Percentiles rank a stretch among this genome's conserved stretches.
phyloP scores from a whole-genome alignment of 1,284 basidiomycete species.

The Fistulina hepatica region DNA sequence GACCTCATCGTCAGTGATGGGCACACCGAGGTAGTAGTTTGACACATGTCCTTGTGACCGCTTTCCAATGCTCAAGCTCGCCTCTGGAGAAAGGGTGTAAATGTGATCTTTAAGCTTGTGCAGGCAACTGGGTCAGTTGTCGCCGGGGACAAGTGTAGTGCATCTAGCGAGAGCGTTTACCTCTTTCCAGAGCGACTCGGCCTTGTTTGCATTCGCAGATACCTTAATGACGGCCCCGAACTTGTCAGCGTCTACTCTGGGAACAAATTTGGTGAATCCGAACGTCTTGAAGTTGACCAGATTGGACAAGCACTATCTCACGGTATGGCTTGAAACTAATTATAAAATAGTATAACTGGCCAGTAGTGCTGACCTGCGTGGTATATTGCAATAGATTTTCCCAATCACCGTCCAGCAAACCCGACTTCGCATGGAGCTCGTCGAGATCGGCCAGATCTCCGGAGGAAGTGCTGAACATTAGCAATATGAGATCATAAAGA shows the following conservation, averaged over 20 bases:
- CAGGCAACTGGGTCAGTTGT: conserved; percentile 1
- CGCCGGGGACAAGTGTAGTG: neutral
- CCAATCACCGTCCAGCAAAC: conserved; percentile 51
- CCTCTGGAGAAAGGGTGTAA: conserved; percentile 53
- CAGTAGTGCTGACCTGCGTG: conserved; percentile 40
- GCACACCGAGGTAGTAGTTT: conserved; percentile 64
- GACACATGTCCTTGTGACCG: conserved; percentile 64
- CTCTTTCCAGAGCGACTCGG: conserved; percentile 49
- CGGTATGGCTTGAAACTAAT: conserved; percentile 7
- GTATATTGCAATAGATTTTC: conserved; percentile 60
- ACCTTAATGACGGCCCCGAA: conserved; percentile 54
- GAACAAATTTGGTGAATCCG: conserved; percentile 76
- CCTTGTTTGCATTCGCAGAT: conserved; percentile 45
- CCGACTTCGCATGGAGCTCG: conserved; percentile 40
- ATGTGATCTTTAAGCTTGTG: conserved; percentile 67
- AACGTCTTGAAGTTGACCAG: conserved; percentile 72
- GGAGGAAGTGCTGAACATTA: conserved; percentile 49
- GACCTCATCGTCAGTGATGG: conserved; percentile 64
- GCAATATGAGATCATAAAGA: conserved; percentile 60
- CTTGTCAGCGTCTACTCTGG: conserved; percentile 47
- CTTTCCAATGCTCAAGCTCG: conserved; percentile 67
- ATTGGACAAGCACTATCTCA: conserved; percentile 58
- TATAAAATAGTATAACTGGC: too few relatives aligned
- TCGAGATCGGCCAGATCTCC: conserved; percentile 48
- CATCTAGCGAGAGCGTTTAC: conserved; percentile 25